Conservation (phyloP, 768 basidiomycete genomes). For the Lactarius pseudohatsudake region DNA sequence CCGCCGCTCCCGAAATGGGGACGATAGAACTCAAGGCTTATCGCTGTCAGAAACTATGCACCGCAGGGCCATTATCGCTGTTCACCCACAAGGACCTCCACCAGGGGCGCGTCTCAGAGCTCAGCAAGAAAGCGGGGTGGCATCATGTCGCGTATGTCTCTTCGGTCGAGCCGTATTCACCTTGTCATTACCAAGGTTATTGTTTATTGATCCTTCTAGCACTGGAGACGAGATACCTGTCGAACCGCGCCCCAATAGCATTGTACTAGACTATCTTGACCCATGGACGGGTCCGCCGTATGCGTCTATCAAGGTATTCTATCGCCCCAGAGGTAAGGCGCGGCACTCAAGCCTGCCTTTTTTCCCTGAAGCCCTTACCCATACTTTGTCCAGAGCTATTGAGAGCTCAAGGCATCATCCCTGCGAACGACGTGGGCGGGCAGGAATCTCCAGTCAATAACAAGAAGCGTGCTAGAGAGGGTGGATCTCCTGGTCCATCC, state of each 20-base stretch:
- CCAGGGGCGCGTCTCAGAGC: constrained; percentile 1
- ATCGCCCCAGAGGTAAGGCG: constrained; percentile 13
- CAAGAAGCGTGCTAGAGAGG: constrained; percentile 15
- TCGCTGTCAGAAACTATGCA: not conserved
- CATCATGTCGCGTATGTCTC: constrained; percentile 7
- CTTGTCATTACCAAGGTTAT: not conserved
- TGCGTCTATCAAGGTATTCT: constrained; percentile 3
- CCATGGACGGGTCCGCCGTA: not conserved
- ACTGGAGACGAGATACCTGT: constrained; percentile 6
- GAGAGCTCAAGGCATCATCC: constrained; percentile 21
- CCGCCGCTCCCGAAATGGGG: constrained; percentile 8
- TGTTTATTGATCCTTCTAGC: not conserved
- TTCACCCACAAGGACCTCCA: not conserved
- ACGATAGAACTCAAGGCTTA: constrained; percentile 2
- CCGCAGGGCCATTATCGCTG: too few relatives aligned
- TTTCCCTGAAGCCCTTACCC: not conserved
- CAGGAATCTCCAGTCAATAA: not conserved
- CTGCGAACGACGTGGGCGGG: not conserved
- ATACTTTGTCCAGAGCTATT: constrained; percentile 12
- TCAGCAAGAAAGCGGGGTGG: constrained; percentile 19
- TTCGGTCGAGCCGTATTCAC: not conserved
- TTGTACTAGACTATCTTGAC: not conserved
- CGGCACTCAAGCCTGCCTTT: not conserved
- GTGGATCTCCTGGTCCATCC: constrained; percentile 11
- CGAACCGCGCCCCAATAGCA: too few relatives aligned